A percentile compares a stretch with the other conserved stretches of the same genome.
These are phyloP conservation scores for Zasmidium cellare DNA, from an alignment of 2,329 filamentous ascomycete genomes.

Conservation along the genomic window DNA sequence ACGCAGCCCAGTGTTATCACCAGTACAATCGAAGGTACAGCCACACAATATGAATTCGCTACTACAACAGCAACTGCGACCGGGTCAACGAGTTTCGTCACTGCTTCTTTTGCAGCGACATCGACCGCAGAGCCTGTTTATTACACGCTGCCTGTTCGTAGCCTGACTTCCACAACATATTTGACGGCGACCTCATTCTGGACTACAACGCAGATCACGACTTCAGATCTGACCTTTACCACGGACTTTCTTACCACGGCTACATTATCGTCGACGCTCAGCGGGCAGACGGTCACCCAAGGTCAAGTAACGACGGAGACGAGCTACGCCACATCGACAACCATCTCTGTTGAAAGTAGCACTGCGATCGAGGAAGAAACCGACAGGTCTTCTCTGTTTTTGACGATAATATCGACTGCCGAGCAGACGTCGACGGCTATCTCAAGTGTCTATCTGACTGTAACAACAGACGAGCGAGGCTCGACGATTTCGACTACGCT, in stretches of 20 bases:
- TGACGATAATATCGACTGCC: neutral
- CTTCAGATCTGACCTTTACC: neutral
- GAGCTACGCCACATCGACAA: neutral
- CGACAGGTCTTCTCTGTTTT: neutral
- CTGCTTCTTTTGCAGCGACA: neutral
- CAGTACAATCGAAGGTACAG: neutral
- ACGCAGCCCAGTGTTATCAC: neutral
- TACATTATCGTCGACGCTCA: neutral
- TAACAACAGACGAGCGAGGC: neutral
- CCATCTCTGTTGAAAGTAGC: neutral
- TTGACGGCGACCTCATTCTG: neutral
- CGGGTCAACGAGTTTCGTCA: neutral
- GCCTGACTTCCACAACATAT: neutral
- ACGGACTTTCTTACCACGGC: neutral
- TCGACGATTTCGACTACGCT: neutral
- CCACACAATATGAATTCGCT: neutral
- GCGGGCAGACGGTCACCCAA: neutral
- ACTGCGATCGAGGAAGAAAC: neutral
- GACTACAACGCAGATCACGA: neutral
- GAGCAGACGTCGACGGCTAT: neutral
- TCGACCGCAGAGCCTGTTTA: neutral
- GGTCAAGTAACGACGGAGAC: neutral
- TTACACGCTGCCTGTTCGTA: neutral
- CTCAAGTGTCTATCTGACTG: neutral
- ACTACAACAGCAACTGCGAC: neutral